Evolutionary conservation across 2,329 filamentous ascomycete species (phyloP), one percentile per base, ranked within the genome.

Genomic region (Ophiocordyceps camponoti-saundersi): DNA sequence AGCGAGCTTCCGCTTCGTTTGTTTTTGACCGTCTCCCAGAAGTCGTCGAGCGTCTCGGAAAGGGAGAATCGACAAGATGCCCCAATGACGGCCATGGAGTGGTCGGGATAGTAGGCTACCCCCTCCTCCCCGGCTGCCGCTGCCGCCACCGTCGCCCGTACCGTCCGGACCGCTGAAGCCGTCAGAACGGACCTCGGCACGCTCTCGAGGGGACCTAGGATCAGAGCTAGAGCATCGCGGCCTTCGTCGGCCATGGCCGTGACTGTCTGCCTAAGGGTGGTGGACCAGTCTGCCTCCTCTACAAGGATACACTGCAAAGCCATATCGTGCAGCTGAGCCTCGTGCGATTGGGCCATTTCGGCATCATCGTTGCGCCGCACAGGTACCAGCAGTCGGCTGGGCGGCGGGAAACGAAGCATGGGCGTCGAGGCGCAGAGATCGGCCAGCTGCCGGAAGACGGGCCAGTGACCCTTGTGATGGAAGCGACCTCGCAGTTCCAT

Each of bases 11-110:
- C 44, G 30, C 18, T 32, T n/a, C n/a, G 30, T 10, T 36, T 36
- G 16, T 40, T 36, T 20, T 10, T 4, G 8, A 44, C 16, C 23
- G 32, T 55, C 1, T 55, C 55, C 40, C 50, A 56, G 47, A 53
- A 53, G 3, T 43, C 53, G 34, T 46, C 48, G 47, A 16, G 41
- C 47, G 23, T 44, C 1, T 42, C 26, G 2, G 46, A 30, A 11
- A 36, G 34, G 1, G 46, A 43, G 13, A 47, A 41, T 5, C 46
- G 46, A 22, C 46, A 47, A 2, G 46, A 45, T 34, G 46, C 20
- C 4, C 46, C 46, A 20, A 47, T 41, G 8, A 47, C 39, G 26
- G 46, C 46, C 16, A 47, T 42, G 11, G 46, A 20, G 26, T 44
- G 22, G 3, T 34, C 18, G 1, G 43, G 46, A 22, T 43, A 46